Conservation (phyloP, 257 asterid genomes). For the Solanum sparsipilum region DNA sequence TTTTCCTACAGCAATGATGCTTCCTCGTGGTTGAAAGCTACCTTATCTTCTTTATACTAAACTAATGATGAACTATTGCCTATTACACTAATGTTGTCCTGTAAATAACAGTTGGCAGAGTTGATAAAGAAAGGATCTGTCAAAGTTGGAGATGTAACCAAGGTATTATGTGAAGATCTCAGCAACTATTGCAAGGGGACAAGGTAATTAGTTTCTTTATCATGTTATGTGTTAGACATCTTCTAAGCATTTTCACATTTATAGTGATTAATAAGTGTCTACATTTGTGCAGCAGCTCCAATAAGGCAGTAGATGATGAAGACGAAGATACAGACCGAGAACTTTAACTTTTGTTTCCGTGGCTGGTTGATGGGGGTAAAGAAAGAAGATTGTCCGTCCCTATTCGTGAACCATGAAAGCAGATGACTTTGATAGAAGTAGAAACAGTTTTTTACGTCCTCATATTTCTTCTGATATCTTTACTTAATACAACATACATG, state of each 20-base stretch:
- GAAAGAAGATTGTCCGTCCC: neutral
- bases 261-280: neutral
- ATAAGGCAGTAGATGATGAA: conserved; percentile 10
- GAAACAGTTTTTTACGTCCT: neutral
- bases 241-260: neutral
- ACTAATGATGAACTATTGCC: neutral
- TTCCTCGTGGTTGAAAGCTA: neutral
- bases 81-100: neutral
- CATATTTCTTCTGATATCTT: neutral
- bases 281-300: conserved; percentile 15
- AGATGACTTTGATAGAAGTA: neutral
- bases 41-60: neutral
- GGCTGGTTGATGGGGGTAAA: neutral
- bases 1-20: neutral
- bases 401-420: neutral
- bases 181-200: conserved; percentile 46
- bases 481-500: neutral
- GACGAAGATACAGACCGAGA: conserved; percentile 20
- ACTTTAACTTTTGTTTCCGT: conserved; percentile 21
- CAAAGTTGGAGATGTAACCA: conserved; percentile 62
- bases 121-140: conserved; percentile 66
- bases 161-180: conserved; percentile 69
- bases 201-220: conserved; percentile 30
- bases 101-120: conserved; percentile 52
- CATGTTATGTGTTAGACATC: neutral